Evolutionary conservation across 331 rosid species (phyloP).

Genomic region (Dryas integrifolia): DNA sequence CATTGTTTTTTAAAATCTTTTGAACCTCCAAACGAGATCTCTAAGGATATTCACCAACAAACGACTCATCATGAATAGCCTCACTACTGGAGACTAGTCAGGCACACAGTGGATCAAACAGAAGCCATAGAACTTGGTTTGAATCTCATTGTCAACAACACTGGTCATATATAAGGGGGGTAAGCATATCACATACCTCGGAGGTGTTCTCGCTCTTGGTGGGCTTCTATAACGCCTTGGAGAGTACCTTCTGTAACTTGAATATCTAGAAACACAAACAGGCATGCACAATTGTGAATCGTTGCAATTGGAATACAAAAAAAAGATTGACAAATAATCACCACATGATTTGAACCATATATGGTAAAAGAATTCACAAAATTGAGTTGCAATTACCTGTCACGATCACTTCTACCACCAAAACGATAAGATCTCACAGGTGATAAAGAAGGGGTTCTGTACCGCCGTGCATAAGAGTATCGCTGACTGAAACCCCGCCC

Average conservation of each 20-base stretch:
- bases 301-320: slow-evolving; percentile 13
- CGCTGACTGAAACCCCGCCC: slow-evolving; percentile 96
- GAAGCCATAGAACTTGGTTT: neutral
- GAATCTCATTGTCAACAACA: too few species aligned
- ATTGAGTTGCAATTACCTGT: slow-evolving; percentile 47
- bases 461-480: slow-evolving; percentile 88
- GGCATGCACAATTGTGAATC: slow-evolving; percentile 22
- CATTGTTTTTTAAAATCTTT: neutral
- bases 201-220: slow-evolving; percentile 73
- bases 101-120: neutral
- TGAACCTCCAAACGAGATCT: neutral
- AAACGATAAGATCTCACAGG: slow-evolving; percentile 86
- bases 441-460: slow-evolving; percentile 83
- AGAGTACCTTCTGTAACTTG: slow-evolving; percentile 75
- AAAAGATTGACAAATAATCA: neutral
- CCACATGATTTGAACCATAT: neutral
- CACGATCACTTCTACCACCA: slow-evolving; percentile 84
- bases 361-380: neutral
- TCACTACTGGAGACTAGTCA: neutral
- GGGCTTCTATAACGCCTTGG: slow-evolving; percentile 95
- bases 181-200: slow-evolving; percentile 45
- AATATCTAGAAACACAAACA: slow-evolving; percentile 44
- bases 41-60: neutral
- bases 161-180: too few species aligned
- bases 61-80: neutral